phyloP scores from a whole-genome alignment of 78 protist species.

The Thecamonas trahens region DNA sequence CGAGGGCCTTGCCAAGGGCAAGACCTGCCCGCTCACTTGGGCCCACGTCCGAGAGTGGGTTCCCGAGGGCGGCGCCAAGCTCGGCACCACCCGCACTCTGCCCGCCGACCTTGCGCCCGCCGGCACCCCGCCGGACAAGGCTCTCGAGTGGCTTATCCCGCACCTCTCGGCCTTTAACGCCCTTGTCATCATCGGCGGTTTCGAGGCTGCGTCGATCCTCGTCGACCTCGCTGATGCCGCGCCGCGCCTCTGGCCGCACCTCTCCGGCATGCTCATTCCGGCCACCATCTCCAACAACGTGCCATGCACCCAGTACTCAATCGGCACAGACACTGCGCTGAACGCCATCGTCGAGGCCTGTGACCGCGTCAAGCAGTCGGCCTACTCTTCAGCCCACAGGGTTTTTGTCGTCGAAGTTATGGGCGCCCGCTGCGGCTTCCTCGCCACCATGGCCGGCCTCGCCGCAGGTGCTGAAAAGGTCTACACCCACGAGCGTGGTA shows the following conservation, averaged over 20 bases:
- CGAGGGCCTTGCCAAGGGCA: conserved; percentile 34
- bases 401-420: conserved; percentile 66
- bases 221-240: conserved; percentile 23
- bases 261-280: conserved; percentile 46
- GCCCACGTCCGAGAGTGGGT: conserved; percentile 32
- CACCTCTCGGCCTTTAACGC: no score
- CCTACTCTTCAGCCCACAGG: conserved; percentile 43
- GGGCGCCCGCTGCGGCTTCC: conserved; percentile 60
- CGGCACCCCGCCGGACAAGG: conserved; percentile 1
- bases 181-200: conserved; percentile 65
- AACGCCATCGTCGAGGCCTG: conserved; percentile 49
- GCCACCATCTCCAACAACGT: conserved; percentile 73
- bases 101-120: conserved; percentile 25
- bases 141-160: not conserved
- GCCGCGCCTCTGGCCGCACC: conserved; percentile 5
- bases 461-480: conserved; percentile 48
- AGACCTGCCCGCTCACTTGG: conserved; percentile 33
- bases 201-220: conserved; percentile 49
- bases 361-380: conserved; percentile 57
- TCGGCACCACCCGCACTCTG: conserved; percentile 53
- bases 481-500: conserved; percentile 37
- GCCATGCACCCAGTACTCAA: conserved; percentile 53
- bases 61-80: conserved; percentile 51
- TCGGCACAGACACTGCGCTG: conserved; percentile 71
- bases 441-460: conserved; percentile 29